Evolutionary conservation across 371 early-diverging fungal species (phyloP).

Genomic region (Circinella umbellata): DNA sequence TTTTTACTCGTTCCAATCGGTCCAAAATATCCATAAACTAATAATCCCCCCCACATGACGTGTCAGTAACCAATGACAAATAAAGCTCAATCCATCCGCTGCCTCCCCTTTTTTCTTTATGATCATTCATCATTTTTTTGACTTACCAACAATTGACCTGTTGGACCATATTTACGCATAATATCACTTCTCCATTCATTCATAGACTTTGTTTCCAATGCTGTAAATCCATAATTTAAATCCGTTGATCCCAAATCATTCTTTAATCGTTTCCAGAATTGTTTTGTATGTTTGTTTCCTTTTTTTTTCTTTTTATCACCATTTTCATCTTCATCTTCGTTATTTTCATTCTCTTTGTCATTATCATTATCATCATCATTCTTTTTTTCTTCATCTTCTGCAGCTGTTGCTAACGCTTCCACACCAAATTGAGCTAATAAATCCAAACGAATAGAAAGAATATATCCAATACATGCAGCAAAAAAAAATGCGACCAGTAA

Average conservation of each 20-base stretch:
- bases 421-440: slow-evolving; percentile 37
- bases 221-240: slow-evolving; percentile 18
- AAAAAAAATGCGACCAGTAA: slow-evolving; percentile 29
- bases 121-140: neutral
- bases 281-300: slow-evolving; percentile 8
- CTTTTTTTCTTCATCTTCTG: neutral
- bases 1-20: slow-evolving; percentile 42
- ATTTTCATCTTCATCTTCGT: neutral
- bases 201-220: slow-evolving; percentile 30
- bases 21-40: slow-evolving; percentile 42
- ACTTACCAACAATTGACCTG: slow-evolving; percentile 37
- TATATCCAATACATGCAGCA: slow-evolving; percentile 17
- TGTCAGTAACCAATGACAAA: neutral
- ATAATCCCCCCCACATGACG: neutral
- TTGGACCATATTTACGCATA: slow-evolving; percentile 38
- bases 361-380: neutral
- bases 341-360: neutral
- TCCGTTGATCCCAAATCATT: slow-evolving; percentile 18
- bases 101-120: too few species aligned
- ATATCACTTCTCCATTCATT: slow-evolving; percentile 42
- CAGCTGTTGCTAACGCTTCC: slow-evolving; percentile 30
- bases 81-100: too few species aligned
- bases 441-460: slow-evolving; percentile 25
- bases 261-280: slow-evolving; percentile 25
- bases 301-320: neutral